Base-by-base conservation (phyloP, 148 eudicot species). In the Rhododendron mucronatum region DNA sequence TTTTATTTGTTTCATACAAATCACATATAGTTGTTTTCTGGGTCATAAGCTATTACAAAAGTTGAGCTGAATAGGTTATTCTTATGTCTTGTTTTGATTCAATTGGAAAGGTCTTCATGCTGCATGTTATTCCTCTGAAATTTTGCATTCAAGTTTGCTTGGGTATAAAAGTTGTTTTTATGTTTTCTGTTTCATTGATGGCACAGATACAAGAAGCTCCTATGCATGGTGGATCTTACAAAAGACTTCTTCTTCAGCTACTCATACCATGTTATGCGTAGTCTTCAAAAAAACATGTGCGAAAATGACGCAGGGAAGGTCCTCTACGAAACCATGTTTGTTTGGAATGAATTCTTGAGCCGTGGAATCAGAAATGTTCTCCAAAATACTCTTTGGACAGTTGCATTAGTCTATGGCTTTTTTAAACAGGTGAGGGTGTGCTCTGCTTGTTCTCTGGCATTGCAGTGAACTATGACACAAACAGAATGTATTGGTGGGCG, bases 221-320 rank as follows among this genome's bases (percentile, higher is more conserved):
- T 96, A 59, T 88, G 94, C 94, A 92, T 88, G 92, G 98, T 96
- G 85, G 99, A 96, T 93, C 98, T 96, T 89, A 96, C 99, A 15
- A 96, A 94, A 93, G 98, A 96, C 87, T 96, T 96, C 92, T 96
- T 92, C 89, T 96, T 92, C 78, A 96, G 99, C 87, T 95, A 96
- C 87, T 95, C 99, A 26, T 96, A 96, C 90, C 90, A 92, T 91
- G 97, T 96, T 61, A 96, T 96, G 99, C 93, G 91, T 44, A 94
- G 96, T 82, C 89, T 96, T 67, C 99, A 96, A 87, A 96, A 90
- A 90, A 95, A 95, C 76, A 86, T 91, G 86, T 90, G 92, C 80
- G 89, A 91, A 53, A 87, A 84, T 65, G 89, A 92, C 63, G 51
- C 88, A 35, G 95, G 92, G 18, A 91, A 88, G 59, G 87, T 90